Percentiles rank a stretch among this genome's conserved stretches.
Conservation (phyloP, 139 green algal species). For the Limnomonas spitsbergensis region DNA sequence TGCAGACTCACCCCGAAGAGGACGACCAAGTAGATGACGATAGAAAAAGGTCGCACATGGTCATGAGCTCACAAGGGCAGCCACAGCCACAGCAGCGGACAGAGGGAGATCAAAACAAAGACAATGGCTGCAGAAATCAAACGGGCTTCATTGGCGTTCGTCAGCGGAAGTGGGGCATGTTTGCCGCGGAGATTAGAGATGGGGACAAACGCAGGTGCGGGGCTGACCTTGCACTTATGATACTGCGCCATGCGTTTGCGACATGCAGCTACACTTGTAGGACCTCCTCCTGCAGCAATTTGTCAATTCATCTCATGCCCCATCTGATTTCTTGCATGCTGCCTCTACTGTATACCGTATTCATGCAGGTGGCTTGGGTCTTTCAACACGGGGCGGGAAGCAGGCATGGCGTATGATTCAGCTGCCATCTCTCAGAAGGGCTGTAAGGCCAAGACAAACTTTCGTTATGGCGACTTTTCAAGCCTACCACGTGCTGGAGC, state of each 20-base stretch:
- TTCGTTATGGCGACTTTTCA: conserved; percentile 9
- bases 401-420: conserved; percentile 75
- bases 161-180: conserved; percentile 76
- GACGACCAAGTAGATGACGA: too few species aligned
- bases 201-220: conserved; percentile 52
- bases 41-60: too few species aligned
- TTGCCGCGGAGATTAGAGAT: conserved; percentile 80
- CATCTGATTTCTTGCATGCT: too few species aligned
- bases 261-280: neutral
- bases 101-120: neutral
- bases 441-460: conserved; percentile 50
- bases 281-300: too few species aligned
- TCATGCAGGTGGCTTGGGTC: conserved; percentile 73
- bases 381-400: conserved; percentile 58
- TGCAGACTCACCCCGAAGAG: too few species aligned
- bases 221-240: neutral
- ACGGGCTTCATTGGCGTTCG: conserved; percentile 72
- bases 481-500: conserved; percentile 5
- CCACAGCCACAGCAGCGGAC: neutral
- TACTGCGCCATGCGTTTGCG: neutral
- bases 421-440: conserved; percentile 72
- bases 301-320: too few species aligned
- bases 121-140: conserved; percentile 38
- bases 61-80: too few species aligned
- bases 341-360: too few species aligned